Base-by-base conservation (phyloP, 257 asterid genomes). In the Fraxinus excelsior region DNA sequence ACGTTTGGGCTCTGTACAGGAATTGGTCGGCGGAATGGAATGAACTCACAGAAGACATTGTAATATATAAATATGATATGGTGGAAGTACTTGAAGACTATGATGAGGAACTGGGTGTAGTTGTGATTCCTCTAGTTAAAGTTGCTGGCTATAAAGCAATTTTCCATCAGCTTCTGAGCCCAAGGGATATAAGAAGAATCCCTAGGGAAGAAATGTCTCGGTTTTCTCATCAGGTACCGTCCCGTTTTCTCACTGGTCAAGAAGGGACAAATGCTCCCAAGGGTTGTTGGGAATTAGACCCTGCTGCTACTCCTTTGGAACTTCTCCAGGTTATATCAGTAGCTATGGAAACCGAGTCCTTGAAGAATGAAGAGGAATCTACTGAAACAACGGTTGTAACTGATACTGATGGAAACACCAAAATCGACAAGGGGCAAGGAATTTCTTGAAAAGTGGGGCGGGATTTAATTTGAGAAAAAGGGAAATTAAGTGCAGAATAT, bases 11-110 rank as follows among this genome's bases (percentile, higher is more conserved):
- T 74, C 76, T 91, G 86, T 88, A 90, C 85, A 84, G 90, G 75
- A 88, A 91, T 75, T 91, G 95, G 93, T 88, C 91, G 19, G 75
- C 85, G 0, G 92, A 91, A 64, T 91, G 97, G 97, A 87, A 88
- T 68, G 97, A 90, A 84, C 89, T 90, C 74, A 88, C 90, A 0
- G 94, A 85, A 67, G 84, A 83, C 44, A 85, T 81, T 67, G 82
- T 83, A 35, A 78, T 90, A 44, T 86, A 78, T 72, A 86, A 89
- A 67, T 90, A 88, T 25, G 91, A 91, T 75, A 71, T 90, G 83
- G 88, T 90, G 76, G 90, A 90, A 85, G 88, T 91, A 58, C 86
- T 91, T 79, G 96, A 86, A 81, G 91, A 88, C 76, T 86, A 84
- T 71, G 90, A 88, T 81, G 97, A 86, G 74, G 90, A 83, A 81